phyloP scores from a whole-genome alignment of 352 stramenopile genomes.

The Globisporangium uncinulatum region DNA sequence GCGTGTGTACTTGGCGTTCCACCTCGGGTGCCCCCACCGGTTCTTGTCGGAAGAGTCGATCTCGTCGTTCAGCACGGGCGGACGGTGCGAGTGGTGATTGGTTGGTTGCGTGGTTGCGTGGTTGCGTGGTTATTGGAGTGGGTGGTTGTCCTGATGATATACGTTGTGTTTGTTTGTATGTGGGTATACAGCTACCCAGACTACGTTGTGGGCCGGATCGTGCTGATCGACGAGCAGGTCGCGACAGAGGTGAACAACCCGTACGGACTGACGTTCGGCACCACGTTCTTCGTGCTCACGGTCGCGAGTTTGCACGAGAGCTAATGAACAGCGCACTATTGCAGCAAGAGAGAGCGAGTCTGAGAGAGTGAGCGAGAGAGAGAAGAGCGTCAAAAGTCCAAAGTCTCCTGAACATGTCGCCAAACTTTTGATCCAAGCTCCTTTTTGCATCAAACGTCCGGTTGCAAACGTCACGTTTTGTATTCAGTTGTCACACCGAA shows the following conservation, averaged over 20 bases:
- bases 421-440: too few species aligned
- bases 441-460: too few species aligned
- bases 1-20: conserved; percentile 83
- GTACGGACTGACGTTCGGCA: conserved; percentile 67
- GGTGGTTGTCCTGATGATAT: not conserved
- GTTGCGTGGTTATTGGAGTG: not conserved
- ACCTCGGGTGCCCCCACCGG: conserved; percentile 78
- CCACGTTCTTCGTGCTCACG: conserved; percentile 85
- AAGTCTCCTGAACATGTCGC: too few species aligned
- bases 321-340: conserved; percentile 7
- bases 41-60: conserved; percentile 88
- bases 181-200: conserved; percentile 72
- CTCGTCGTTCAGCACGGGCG: conserved; percentile 78
- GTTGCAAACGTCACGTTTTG: too few species aligned
- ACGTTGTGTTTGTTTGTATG: not conserved
- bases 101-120: not conserved
- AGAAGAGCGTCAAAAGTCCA: not conserved
- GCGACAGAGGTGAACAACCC: conserved; percentile 77
- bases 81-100: conserved; percentile 36
- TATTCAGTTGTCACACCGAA: too few species aligned
- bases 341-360: not conserved
- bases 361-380: not conserved
- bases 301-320: conserved; percentile 79
- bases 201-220: conserved; percentile 83
- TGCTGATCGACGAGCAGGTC: conserved; percentile 85